These are phyloP conservation scores for Blastocystis sp. DNA, from an alignment of 352 stramenopile species.

Conservation along the genomic window DNA sequence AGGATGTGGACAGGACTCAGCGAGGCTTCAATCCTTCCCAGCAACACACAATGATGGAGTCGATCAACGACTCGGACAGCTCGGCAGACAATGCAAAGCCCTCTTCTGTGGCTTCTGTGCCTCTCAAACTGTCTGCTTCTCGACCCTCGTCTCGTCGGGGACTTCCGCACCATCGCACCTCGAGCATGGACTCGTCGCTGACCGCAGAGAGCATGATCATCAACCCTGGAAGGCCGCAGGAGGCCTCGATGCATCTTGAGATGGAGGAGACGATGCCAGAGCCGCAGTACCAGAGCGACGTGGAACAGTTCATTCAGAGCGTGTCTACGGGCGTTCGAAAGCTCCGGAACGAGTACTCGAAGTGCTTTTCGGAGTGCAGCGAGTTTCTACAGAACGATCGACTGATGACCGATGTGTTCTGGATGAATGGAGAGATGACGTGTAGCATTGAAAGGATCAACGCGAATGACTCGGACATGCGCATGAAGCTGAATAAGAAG, in stretches of 20 bases:
- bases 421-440: neutral
- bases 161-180: neutral
- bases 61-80: neutral
- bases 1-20: neutral
- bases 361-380: neutral
- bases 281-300: neutral
- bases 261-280: neutral
- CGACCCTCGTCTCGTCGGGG: neutral
- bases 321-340: neutral
- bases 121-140: too few relatives aligned
- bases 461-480: neutral
- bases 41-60: neutral
- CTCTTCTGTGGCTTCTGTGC: neutral
- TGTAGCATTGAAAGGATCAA: neutral
- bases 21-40: neutral
- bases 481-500: conserved; percentile 4
- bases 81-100: neutral
- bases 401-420: neutral
- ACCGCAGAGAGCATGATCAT: conserved; percentile 6
- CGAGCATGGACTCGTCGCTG: neutral
- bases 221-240: neutral
- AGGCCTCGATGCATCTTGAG: neutral
- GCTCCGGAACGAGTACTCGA: neutral
- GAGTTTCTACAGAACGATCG: neutral
- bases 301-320: conserved; percentile 2